phyloP scores from a whole-genome alignment of 129 eudicot species.

The Lonicera japonica region DNA sequence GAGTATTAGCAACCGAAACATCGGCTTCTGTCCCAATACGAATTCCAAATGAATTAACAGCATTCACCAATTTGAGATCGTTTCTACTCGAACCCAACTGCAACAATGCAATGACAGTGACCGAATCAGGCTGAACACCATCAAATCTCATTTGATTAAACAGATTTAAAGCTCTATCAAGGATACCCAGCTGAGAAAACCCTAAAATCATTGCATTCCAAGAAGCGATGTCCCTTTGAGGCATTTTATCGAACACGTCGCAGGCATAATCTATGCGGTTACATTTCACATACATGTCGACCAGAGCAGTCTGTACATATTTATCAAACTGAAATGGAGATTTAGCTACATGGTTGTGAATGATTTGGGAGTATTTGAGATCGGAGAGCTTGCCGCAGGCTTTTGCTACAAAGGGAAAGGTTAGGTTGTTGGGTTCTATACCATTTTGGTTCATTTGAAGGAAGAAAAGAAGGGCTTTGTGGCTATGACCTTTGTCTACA shows the following conservation, averaged over 20 bases:
- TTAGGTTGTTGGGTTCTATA: slow-evolving; percentile 46
- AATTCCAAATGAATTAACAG: slow-evolving; percentile 48
- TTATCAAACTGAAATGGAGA: slow-evolving; percentile 34
- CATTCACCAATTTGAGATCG: slow-evolving; percentile 31
- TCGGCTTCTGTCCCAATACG: slow-evolving; percentile 38
- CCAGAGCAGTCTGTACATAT: slow-evolving; percentile 60
- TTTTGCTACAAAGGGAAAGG: slow-evolving; percentile 68
- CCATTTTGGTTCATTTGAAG: slow-evolving; percentile 46
- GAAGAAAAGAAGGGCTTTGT: slow-evolving; percentile 47
- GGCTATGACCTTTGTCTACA: slow-evolving; percentile 34
- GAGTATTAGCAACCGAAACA: slow-evolving; percentile 66
- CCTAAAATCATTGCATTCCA: slow-evolving; percentile 76
- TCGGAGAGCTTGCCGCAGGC: slow-evolving; percentile 52
- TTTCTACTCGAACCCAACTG: slow-evolving; percentile 28
- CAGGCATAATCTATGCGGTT: slow-evolving; percentile 24
- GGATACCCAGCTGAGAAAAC: slow-evolving; percentile 42
- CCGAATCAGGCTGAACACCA: slow-evolving; percentile 43
- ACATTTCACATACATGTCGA: slow-evolving; percentile 69
- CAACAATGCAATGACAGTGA: slow-evolving; percentile 52
- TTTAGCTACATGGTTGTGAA: slow-evolving; percentile 55
- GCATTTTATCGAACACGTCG: slow-evolving; percentile 59
- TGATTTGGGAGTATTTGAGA: slow-evolving; percentile 21
- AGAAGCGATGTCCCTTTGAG: slow-evolving; percentile 50
- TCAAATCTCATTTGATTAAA: slow-evolving; percentile 48
- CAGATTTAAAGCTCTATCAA: slow-evolving; percentile 25